Base-by-base conservation (phyloP, 2,329 filamentous ascomycete species). In the Penicillium sp. region DNA sequence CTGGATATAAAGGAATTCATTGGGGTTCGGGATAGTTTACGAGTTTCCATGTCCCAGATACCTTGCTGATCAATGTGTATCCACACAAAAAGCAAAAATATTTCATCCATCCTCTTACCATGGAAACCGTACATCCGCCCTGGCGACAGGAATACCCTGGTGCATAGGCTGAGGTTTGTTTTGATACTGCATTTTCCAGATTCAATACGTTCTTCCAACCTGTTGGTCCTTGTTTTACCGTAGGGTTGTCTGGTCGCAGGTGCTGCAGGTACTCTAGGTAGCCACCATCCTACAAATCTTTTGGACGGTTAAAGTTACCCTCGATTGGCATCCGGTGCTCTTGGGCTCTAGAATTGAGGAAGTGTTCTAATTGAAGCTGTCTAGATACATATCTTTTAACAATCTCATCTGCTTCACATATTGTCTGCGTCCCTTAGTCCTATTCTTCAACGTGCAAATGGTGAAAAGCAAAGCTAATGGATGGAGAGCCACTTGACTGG, bases 1-100 rank as follows among this genome's bases (percentile, higher is more conserved):
- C 57, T 68, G 65, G 67, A 67, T 66, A 68, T 65, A 62, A 58
- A 59, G 59, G 61, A 63, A 65, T 61, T 68, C 63, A 59, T 65
- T 62, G 58, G 53, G 59, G 63, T 54, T 65, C 65, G 66, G 66
- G 66, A 68, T 69, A 67, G 61, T 66, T 69, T 62, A 68, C 65
- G 66, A 69, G 63, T 66, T 67, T 59, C 60, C 59, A 67, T 68
- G 66, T 70, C 68, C 63, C 67, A 67, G 61, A 64, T 67, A 66
- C 69, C 69, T 66, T 69, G 67, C 59, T 63, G 62, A 65, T 65
- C 61, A 63, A 68, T 65, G 68, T 61, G 59, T 69, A 69, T 68
- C 65, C 64, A 66, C 63, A 66, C 59, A 63, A 67, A 68, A 67
- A 68, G 63, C 66, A 65, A 66, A 66, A 66, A 58, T 55, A 62